These are phyloP conservation scores for Sporopachydermia lactativora DNA, from an alignment of 805 yeast species.

Conservation along the genomic window DNA sequence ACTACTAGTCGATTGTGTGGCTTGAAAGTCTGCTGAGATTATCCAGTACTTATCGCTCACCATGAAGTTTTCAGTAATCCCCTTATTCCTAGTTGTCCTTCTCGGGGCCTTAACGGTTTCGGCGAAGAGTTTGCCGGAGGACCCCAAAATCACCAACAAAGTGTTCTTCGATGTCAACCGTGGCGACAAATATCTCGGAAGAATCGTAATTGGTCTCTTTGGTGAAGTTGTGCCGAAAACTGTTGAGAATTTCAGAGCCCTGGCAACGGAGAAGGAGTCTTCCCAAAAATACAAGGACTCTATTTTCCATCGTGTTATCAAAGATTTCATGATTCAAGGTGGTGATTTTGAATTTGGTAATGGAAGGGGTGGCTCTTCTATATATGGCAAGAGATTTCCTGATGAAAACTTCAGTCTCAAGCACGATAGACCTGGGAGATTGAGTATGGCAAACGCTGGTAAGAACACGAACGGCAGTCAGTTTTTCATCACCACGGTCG, in stretches of 20 bases:
- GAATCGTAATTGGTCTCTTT: conserved; percentile 75
- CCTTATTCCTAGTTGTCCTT: conserved; percentile 4
- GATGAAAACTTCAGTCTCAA: conserved; percentile 67
- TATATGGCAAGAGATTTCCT: conserved; percentile 55
- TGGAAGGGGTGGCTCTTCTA: conserved; percentile 70
- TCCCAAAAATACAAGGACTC: conserved; percentile 50
- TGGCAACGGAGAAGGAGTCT: conserved; percentile 65
- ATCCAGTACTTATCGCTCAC: no score
- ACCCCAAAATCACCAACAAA: conserved; percentile 54
- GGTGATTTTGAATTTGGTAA: conserved; percentile 60
- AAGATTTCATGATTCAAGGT: conserved; percentile 72
- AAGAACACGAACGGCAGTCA: conserved; percentile 61
- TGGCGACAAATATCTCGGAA: conserved; percentile 65
- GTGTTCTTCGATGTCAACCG: conserved; percentile 80
- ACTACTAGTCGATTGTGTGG: no score
- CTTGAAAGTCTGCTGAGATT: no score
- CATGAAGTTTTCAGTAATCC: neutral
- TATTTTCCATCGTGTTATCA: conserved; percentile 60
- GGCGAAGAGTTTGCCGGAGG: conserved; percentile 16
- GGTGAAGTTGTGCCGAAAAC: conserved; percentile 84
- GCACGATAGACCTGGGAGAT: conserved; percentile 54
- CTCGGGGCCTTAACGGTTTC: neutral
- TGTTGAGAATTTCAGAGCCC: conserved; percentile 73
- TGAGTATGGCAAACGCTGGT: conserved; percentile 77
- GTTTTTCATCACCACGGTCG: conserved; percentile 50